Conservation (phyloP, 768 basidiomycete genomes). For the Hemileccinum impolitum region DNA sequence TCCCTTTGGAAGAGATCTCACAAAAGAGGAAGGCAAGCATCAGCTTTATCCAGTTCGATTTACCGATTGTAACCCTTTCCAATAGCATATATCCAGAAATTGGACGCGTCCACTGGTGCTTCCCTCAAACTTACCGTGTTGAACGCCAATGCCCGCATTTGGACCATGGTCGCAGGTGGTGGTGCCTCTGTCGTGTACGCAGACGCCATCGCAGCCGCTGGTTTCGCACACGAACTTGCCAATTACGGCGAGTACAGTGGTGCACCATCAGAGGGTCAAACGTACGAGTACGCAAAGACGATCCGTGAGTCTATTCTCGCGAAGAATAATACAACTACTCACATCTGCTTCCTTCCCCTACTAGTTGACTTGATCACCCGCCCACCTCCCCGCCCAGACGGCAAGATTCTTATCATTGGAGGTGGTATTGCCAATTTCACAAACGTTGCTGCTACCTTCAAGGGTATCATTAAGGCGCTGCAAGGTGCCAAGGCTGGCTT, state of each 20-base stretch:
- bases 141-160: constrained; percentile 91
- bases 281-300: constrained; percentile 99
- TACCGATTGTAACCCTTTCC: background rate
- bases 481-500: constrained; percentile 89
- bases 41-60: accelerated
- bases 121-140: constrained; percentile 97
- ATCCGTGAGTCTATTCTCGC: constrained; percentile 58
- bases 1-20: constrained; percentile 95
- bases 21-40: constrained; percentile 75
- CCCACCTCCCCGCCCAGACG: constrained; percentile 74
- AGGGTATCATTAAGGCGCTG: constrained; percentile 97
- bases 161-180: constrained; percentile 99
- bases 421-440: constrained; percentile 99
- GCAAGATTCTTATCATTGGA: constrained; percentile 99
- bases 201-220: constrained; percentile 86
- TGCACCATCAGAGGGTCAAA: constrained; percentile 96
- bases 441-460: constrained; percentile 98
- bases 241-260: constrained; percentile 99
- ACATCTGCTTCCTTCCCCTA: background rate
- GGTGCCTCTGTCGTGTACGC: constrained; percentile 71
- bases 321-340: background rate
- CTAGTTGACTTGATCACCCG: constrained; percentile 92
- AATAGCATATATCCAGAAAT: constrained; percentile 92
- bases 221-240: constrained; percentile 95
- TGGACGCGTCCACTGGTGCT: constrained; percentile 95